Evolutionary conservation across 805 yeast species (phyloP).

Genomic region (Peterozyma toletana): DNA sequence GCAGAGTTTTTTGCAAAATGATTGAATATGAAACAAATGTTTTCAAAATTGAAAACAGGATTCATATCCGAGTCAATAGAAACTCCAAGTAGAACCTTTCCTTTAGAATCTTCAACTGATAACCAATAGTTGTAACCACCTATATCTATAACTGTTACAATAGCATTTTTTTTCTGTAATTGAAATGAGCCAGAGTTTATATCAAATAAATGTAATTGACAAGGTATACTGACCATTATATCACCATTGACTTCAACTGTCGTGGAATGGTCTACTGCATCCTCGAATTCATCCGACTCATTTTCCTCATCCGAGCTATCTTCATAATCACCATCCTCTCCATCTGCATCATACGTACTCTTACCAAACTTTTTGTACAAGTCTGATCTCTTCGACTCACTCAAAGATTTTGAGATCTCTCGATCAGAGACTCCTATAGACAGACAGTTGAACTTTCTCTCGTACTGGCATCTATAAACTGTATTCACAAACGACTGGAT

Average conservation of each 20-base stretch:
- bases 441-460: conserved; percentile 58
- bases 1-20: conserved; percentile 32
- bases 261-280: conserved; percentile 20
- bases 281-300: conserved; percentile 16
- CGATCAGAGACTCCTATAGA: conserved; percentile 34
- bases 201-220: conserved; percentile 51
- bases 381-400: conserved; percentile 9
- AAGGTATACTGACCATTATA: conserved; percentile 6
- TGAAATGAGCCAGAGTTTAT: conserved; percentile 40
- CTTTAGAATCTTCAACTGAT: conserved; percentile 25
- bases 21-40: conserved; percentile 61
- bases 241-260: conserved; percentile 4
- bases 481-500: conserved; percentile 58
- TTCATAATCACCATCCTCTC: conserved; percentile 21
- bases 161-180: conserved; percentile 26
- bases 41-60: conserved; percentile 57
- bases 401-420: conserved; percentile 32
- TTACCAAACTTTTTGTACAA: conserved; percentile 7
- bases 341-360: conserved; percentile 13
- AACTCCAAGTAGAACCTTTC: conserved; percentile 25
- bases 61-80: conserved; percentile 39
- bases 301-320: conserved; percentile 18
- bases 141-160: conserved; percentile 33
- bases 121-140: conserved; percentile 49
- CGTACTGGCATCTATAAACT: conserved; percentile 66